Evolutionary conservation across 2,329 filamentous ascomycete genomes (phyloP).

Genomic region (Verruconis gallopava): DNA sequence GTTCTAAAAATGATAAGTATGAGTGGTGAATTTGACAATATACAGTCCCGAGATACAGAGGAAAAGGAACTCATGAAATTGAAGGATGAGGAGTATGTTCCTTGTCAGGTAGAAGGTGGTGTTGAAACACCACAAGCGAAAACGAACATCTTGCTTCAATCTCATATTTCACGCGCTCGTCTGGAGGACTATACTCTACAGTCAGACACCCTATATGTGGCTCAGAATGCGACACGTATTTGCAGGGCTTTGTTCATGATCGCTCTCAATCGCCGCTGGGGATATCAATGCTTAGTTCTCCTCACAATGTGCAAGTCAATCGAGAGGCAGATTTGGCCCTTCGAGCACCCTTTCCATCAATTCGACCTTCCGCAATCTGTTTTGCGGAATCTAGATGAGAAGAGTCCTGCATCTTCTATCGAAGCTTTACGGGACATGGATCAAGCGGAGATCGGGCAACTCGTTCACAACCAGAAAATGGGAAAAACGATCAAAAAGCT

Average conservation of each 20-base stretch:
- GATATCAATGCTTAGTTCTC: slow-evolving; percentile 83
- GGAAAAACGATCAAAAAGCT: slow-evolving; percentile 71
- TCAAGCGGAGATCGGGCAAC: slow-evolving; percentile 68
- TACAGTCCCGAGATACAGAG: slow-evolving; percentile 83
- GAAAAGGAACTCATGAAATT: slow-evolving; percentile 72
- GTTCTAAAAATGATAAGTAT: slow-evolving; percentile 92
- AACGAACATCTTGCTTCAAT: slow-evolving; percentile 88
- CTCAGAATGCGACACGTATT: slow-evolving; percentile 89
- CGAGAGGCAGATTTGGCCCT: slow-evolving; percentile 90
- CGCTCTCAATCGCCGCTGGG: slow-evolving; percentile 87
- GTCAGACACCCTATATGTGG: slow-evolving; percentile 88
- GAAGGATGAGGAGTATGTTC: slow-evolving; percentile 49
- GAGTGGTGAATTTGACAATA: slow-evolving; percentile 96
- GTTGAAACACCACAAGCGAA: slow-evolving; percentile 65
- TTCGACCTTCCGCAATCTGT: slow-evolving; percentile 82
- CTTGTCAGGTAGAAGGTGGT: slow-evolving; percentile 64
- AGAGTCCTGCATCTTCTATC: slow-evolving; percentile 57
- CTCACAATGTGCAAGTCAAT: slow-evolving; percentile 92
- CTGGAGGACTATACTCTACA: slow-evolving; percentile 87
- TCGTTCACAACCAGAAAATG: slow-evolving; percentile 85
- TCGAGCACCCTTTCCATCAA: slow-evolving; percentile 86
- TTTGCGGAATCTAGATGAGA: slow-evolving; percentile 73
- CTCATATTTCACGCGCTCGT: slow-evolving; percentile 78
- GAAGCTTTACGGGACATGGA: slow-evolving; percentile 91
- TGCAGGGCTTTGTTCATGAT: slow-evolving; percentile 96